phyloP scores from a whole-genome alignment of 257 asterid species.

The Hygrophila difformis region DNA sequence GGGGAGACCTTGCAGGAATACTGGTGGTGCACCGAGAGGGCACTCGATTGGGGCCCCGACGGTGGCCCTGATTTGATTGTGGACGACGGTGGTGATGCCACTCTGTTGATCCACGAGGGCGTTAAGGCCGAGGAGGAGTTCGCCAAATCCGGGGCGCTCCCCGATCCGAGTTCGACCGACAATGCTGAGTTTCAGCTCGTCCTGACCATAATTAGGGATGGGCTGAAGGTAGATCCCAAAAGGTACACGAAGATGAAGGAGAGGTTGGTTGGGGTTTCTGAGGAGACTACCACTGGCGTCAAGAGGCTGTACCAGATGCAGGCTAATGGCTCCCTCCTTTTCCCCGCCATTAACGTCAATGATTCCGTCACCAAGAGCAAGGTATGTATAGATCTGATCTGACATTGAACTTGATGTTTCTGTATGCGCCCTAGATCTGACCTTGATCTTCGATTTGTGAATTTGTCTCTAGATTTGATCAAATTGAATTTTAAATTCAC shows the following conservation, averaged over 20 bases:
- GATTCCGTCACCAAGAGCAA: conserved; percentile 95
- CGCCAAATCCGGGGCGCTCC: conserved; percentile 43
- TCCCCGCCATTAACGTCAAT: conserved; percentile 79
- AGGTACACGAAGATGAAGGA: conserved; percentile 72
- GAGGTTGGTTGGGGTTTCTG: conserved; percentile 83
- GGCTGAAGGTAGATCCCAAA: conserved; percentile 55
- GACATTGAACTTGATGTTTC: not conserved
- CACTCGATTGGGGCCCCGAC: conserved; percentile 82
- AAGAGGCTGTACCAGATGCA: conserved; percentile 95
- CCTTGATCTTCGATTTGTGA: no score
- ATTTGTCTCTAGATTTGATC: no score
- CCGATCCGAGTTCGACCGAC: conserved; percentile 72
- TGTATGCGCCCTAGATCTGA: no score
- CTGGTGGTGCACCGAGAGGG: conserved; percentile 96
- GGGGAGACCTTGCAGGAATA: conserved; percentile 83
- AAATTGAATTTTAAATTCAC: no score
- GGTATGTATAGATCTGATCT: conserved; percentile 32
- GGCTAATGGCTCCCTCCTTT: conserved; percentile 57
- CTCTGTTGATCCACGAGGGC: conserved; percentile 76
- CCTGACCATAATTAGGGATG: conserved; percentile 52
- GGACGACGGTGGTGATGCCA: conserved; percentile 87
- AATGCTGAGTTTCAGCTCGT: conserved; percentile 79
- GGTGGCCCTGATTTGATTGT: conserved; percentile 85
- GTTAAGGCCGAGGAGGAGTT: conserved; percentile 84
- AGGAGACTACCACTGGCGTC: conserved; percentile 91